Conservation (phyloP, 108 stramenopile species). For the Cyclotella choctawhatcheeana region DNA sequence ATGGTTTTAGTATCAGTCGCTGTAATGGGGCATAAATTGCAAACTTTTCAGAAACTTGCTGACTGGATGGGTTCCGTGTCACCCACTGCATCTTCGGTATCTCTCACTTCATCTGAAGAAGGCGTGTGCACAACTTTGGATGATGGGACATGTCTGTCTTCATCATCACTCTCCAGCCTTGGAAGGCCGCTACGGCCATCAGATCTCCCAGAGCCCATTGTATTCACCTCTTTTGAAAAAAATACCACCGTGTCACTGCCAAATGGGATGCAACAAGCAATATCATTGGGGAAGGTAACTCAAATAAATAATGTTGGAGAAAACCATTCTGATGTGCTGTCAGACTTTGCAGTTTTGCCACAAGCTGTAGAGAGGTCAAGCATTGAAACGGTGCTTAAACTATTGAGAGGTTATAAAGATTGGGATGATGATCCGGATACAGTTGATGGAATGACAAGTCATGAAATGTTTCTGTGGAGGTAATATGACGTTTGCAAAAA, state of each 20-base stretch:
- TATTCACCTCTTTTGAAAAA: not conserved
- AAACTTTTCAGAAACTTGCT: not conserved
- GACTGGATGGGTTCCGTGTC: not conserved
- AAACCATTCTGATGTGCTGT: not conserved
- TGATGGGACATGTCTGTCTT: not conserved
- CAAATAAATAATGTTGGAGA: not conserved
- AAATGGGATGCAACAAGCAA: not conserved
- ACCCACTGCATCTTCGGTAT: not conserved
- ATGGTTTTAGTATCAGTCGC: not conserved
- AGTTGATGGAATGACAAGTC: not conserved
- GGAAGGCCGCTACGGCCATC: not conserved
- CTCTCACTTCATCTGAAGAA: not conserved
- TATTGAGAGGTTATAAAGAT: not conserved
- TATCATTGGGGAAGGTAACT: not conserved
- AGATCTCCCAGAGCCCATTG: not conserved
- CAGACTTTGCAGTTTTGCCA: not conserved
- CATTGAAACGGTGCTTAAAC: not conserved
- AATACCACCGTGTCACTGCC: not conserved
- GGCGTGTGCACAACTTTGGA: not conserved
- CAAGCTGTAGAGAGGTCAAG: not conserved
- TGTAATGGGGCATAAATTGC: not conserved
- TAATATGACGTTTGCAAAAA: not conserved
- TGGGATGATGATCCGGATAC: constrained; percentile 7
- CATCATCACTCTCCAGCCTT: not conserved
- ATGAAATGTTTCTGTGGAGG: not conserved